Base-by-base conservation (phyloP, 768 basidiomycete species). In the Phanerochaete carnosa region DNA sequence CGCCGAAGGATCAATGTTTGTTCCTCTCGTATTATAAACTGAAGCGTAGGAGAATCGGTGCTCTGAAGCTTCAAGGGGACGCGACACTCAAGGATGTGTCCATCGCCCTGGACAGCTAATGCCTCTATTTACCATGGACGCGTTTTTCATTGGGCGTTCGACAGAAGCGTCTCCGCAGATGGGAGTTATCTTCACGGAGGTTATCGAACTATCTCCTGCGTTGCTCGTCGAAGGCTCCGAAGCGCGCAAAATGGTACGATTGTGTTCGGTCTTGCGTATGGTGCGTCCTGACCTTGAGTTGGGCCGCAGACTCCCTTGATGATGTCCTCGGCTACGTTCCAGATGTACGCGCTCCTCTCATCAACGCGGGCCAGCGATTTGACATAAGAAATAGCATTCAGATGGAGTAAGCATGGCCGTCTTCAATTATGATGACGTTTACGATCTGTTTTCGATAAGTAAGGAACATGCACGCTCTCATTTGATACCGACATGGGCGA, bases 11-110 rank as follows among this genome's bases (percentile, higher is more conserved):
- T n/a, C 66, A 67, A 19, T 57, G 45, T 6, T 12, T 67, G 1
- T 67, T 67, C 47, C 11, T 67, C 2, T 28, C 52, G 15, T 65
- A 62, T 23, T 63, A 59, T 51, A 66, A 61, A 59, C 22, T 63
- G 30, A 64, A 63, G 55, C 23, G 47, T 11, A 13, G 28, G 25
- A 19, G 23, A 15, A 49, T 25, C 22, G 28, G 23, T 6, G 23
- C 28, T 4, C 7, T 49, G 22, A 4, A 25, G 23, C 28, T 49
- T 13, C 47, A 25, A 11, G 22, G 5, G 6, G 28, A 4, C 13
- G 13, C 28, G 6, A 11, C 16, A 9, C 47, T 49, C 47, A 11
- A 49, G 28, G 47, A 49, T 19, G 47, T 49, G 25, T 49, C 47
- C 5, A 25, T 25, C 8, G 23, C 26, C 5, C 47, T 25, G 47